Evolutionary conservation across 345 rosid genomes (phyloP), one percentile per base, ranked within the genome.

Genomic region (Populus alba): DNA sequence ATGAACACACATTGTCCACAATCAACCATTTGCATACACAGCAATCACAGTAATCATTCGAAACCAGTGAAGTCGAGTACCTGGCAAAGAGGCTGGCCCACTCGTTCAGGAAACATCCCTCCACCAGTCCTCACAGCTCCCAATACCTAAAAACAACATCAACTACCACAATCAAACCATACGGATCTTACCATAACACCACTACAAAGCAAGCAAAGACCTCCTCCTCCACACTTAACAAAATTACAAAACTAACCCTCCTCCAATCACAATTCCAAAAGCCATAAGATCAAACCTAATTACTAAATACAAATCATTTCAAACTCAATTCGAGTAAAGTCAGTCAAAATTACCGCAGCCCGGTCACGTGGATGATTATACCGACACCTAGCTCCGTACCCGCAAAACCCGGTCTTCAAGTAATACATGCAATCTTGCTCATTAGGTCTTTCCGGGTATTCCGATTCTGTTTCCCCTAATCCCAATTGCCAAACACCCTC

Each of bases 351-450:
- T 91, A 96, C 99, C 91, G 80, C 81, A 69, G 79, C 81, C 61
- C 93, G 92, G 83, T 94, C 92, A 65, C 86, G 94, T 47, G 99
- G 98, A 80, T 96, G 99, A 82, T 96, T 96, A 90, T 86, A 96
- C 85, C 97, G 97, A 89, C 99, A 96, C 85, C 95, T 87, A 0
- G 89, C 69, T 35, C 98, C 95, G 78, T 89, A 94, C 76, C 95
- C 91, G 79, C 99, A 96, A 75, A 68, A 72, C 80, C 99, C 98
- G 49, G 97, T 94, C 73, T 87, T 82, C 88, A 94, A 75, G 79
- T 88, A 96, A 87, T 90, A 89, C 11, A 86, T 86, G 87, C 99
- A 96, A 86, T 91, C 93, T 45, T 91, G 84, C 79, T 87, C 97
- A 41, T 85, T 86, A 9, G 94, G 91, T 82, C 95, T 83, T 75